Base-by-base conservation (phyloP, 2,329 filamentous ascomycete genomes). In the Alternaria arbusti region DNA sequence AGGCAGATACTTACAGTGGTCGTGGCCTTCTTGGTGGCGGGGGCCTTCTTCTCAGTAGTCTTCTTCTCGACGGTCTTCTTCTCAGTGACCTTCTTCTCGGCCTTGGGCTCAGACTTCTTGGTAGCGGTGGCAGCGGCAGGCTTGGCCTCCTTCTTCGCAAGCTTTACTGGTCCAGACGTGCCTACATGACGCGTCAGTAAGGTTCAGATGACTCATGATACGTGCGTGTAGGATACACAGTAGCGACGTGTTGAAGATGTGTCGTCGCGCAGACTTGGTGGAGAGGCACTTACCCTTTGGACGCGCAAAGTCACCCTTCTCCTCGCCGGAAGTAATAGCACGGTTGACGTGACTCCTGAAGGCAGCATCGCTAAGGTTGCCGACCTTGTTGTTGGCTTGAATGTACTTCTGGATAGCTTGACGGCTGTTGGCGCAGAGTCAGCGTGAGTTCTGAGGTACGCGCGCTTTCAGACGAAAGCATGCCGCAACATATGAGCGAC, bases 131-230 rank as follows among this genome's bases (percentile, higher is more conserved):
- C 64, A 54, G 70, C 71, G 45, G 64, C 71, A 44, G 78, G 71
- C 73, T 79, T 79, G 11, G 74, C 72, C 59, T 87, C 86, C 86
- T 93, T 94, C 89, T 95, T 95, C 64, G 91, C 91, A 64, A 97
- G 90, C 90, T 97, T 97, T 82, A 96, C 93, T 71, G 93, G 91
- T 65, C 94, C 94, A 68, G 94, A 97, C 64, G 93, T 87, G 75
- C 91, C 91, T 94, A 63, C 55, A 55, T 28, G 43, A 60, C 63
- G 76, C 58, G 80, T 80, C 62, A 75, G 69, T 54, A 46, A 54
- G 23, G 26, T 45, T 52, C 25, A 62, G 10, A 13, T 45, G 23
- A 49, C 25, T 15, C 13, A 32, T 23, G n/a, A 28, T 5, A 54
- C 30, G 23, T 54, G 30, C 45, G 30, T 32, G 15, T 56, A 28